Conservation (phyloP, 306 rosid genomes). For the Prunus salicina region DNA sequence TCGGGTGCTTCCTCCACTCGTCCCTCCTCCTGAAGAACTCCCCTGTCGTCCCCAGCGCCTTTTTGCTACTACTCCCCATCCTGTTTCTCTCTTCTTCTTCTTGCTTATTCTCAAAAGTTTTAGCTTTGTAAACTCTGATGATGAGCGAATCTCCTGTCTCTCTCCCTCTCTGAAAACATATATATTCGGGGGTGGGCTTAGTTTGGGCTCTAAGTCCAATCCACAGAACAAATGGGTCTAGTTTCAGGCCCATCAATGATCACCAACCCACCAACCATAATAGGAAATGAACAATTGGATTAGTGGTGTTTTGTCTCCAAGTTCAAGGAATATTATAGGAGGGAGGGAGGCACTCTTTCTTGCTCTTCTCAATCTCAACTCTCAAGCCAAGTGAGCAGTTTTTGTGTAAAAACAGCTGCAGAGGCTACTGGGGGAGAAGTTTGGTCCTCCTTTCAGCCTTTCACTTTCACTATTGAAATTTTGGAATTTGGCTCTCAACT, state of each 20-base stretch:
- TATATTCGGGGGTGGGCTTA: not conserved
- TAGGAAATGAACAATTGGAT: not conserved
- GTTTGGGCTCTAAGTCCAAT: too few relatives aligned
- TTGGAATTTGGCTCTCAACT: too few relatives aligned
- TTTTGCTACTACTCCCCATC: slow-evolving; percentile 38
- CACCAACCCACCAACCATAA: not conserved
- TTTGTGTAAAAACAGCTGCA: not conserved
- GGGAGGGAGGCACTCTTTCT: too few relatives aligned
- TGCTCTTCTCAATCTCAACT: too few relatives aligned
- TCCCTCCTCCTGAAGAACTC: slow-evolving; percentile 95
- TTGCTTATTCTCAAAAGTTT: not conserved
- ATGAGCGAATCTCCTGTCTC: too few relatives aligned
- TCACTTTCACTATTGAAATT: too few relatives aligned
- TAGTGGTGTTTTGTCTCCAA: not conserved
- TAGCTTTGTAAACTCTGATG: not conserved
- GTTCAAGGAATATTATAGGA: not conserved
- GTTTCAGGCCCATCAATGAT: not conserved
- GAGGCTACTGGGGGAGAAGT: not conserved
- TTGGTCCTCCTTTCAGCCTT: too few relatives aligned
- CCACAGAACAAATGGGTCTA: not conserved
- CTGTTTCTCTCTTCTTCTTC: slow-evolving; percentile 1
- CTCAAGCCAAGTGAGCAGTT: too few relatives aligned
- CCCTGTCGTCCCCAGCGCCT: slow-evolving; percentile 52
- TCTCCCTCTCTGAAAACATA: not conserved
- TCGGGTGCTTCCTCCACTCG: slow-evolving; percentile 95